Conservation (phyloP, 495 filamentous ascomycete species). For the Aspergillus nidulans region DNA sequence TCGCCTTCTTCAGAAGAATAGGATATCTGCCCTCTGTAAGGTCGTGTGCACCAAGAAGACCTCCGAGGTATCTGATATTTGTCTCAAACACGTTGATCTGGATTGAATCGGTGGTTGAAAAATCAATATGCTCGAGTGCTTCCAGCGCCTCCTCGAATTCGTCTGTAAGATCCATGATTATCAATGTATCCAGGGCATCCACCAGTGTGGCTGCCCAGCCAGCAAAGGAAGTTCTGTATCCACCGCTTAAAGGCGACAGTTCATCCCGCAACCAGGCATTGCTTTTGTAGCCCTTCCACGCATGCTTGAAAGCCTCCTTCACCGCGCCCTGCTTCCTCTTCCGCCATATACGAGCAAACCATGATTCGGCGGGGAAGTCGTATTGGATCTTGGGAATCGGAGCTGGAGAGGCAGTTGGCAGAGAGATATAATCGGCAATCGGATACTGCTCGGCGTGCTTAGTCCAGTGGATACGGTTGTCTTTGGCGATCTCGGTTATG, state of each 20-base stretch:
- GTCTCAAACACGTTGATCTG: constrained; percentile 82
- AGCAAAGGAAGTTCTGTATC: constrained; percentile 49
- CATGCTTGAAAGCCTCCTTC: constrained; percentile 60
- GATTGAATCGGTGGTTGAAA: constrained; percentile 41
- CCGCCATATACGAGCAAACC: constrained; percentile 30
- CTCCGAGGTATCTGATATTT: constrained; percentile 82
- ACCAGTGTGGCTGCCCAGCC: constrained; percentile 61
- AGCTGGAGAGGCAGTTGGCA: constrained; percentile 39
- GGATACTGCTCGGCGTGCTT: constrained; percentile 45
- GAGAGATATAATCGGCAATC: constrained; percentile 42
- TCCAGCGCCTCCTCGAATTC: constrained; percentile 57
- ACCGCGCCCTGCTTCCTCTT: constrained; percentile 53
- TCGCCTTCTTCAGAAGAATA: constrained; percentile 76
- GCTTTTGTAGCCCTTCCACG: constrained; percentile 72
- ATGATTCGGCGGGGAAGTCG: constrained; percentile 46
- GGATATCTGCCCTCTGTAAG: constrained; percentile 61
- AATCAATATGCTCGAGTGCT: constrained; percentile 52
- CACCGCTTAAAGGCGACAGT: constrained; percentile 59
- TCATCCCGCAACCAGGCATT: constrained; percentile 81
- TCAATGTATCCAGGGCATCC: constrained; percentile 58
- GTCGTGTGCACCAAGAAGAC: constrained; percentile 79
- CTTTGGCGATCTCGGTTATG: constrained; percentile 9
- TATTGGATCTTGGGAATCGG: constrained; percentile 49
- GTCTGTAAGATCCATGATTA: constrained; percentile 57
- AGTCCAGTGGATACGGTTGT: constrained; percentile 33